phyloP scores from a whole-genome alignment of 2,329 filamentous ascomycete genomes.

The Cladosporium sp. region DNA sequence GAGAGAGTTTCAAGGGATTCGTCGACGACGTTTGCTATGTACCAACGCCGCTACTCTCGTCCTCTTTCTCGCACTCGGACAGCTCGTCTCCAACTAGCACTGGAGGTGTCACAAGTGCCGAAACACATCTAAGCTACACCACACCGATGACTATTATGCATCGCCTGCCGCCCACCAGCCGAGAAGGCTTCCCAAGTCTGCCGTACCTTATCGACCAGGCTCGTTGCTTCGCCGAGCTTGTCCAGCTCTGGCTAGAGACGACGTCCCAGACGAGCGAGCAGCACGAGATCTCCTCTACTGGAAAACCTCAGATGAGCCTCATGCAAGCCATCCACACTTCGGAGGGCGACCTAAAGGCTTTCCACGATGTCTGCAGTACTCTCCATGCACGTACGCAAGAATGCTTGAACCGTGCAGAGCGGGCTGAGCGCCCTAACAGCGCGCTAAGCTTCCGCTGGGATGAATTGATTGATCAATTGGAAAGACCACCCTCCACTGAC shows the following conservation, averaged over 20 bases:
- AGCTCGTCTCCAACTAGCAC: constrained; percentile 30
- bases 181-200: constrained; percentile 89
- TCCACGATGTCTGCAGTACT: constrained; percentile 51
- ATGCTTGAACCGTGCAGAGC: constrained; percentile 53
- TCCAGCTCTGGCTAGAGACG: constrained; percentile 74
- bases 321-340: constrained; percentile 32
- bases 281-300: constrained; percentile 37
- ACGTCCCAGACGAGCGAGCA: constrained; percentile 22
- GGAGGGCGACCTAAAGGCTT: constrained; percentile 50
- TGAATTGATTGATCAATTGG: constrained; percentile 51
- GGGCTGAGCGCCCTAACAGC: constrained; percentile 53
- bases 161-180: constrained; percentile 73
- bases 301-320: constrained; percentile 37
- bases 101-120: constrained; percentile 31
- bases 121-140: constrained; percentile 61
- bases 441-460: constrained; percentile 53
- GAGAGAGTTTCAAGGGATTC: constrained; percentile 79
- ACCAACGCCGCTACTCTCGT: constrained; percentile 61
- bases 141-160: constrained; percentile 88
- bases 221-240: constrained; percentile 78
- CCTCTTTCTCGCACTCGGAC: constrained; percentile 51
- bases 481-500: constrained; percentile 31
- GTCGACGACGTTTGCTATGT: constrained; percentile 85
- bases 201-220: constrained; percentile 91
- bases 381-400: constrained; percentile 51